Evolutionary conservation across 352 stramenopile genomes (phyloP).

Genomic region (Phytopythium delawarense): DNA sequence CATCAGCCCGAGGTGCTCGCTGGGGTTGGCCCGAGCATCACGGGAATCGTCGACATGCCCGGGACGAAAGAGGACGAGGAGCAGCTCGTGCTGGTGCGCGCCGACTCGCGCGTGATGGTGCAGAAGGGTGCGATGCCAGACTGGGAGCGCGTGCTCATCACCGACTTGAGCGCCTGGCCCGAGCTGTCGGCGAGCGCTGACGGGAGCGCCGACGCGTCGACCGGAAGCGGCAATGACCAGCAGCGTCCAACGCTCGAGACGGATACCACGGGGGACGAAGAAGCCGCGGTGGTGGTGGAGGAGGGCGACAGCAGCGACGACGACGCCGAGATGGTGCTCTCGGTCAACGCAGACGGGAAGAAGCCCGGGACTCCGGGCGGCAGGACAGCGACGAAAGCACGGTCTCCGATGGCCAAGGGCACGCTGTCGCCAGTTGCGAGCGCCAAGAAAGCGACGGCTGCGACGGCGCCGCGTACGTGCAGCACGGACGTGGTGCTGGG

Average conservation of each 20-base stretch:
- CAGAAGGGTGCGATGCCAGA: constrained; percentile 47
- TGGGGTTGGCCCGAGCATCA: constrained; percentile 24
- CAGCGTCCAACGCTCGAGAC: background rate
- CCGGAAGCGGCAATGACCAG: background rate
- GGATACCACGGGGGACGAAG: constrained; percentile 5
- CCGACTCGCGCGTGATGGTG: constrained; percentile 31
- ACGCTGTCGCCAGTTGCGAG: background rate
- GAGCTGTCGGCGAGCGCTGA: constrained; percentile 17
- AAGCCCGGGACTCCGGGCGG: background rate
- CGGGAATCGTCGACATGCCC: constrained; percentile 10
- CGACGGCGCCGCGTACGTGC: constrained; percentile 43
- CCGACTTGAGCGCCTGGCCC: constrained; percentile 40
- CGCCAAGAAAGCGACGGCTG: constrained; percentile 9
- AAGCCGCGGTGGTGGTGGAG: constrained; percentile 11
- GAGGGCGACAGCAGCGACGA: constrained; percentile 39
- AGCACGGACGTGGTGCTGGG: constrained; percentile 57
- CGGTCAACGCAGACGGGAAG: background rate
- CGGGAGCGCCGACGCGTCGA: background rate
- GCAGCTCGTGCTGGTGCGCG: constrained; percentile 19
- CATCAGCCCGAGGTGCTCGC: constrained; percentile 54
- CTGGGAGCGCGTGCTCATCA: constrained; percentile 54
- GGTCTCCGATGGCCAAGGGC: constrained; percentile 1
- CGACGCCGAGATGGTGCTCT: constrained; percentile 13
- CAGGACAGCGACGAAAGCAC: background rate
- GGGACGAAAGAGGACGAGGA: constrained; percentile 6